These are phyloP conservation scores for Suillus subalutaceus DNA, from an alignment of 768 basidiomycete species.

Conservation along the genomic window DNA sequence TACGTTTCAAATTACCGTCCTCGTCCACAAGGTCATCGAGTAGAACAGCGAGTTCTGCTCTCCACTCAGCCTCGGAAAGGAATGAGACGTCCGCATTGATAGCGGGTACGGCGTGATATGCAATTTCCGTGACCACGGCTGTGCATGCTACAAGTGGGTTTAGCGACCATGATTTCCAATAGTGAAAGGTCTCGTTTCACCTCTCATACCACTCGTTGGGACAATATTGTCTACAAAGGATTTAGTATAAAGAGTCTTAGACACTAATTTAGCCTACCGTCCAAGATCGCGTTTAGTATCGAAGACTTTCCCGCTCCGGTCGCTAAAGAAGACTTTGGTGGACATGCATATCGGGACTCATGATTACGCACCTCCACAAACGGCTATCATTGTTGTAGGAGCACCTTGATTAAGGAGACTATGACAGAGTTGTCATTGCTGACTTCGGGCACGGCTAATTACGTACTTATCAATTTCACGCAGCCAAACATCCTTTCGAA, in stretches of 20 bases:
- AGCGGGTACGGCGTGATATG: slow-evolving; percentile 54
- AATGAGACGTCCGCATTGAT: slow-evolving; percentile 66
- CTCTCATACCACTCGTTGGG: slow-evolving; percentile 68
- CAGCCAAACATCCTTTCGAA: slow-evolving; percentile 62
- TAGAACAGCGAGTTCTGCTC: slow-evolving; percentile 55
- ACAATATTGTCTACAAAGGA: slow-evolving; percentile 54
- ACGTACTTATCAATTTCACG: slow-evolving; percentile 52
- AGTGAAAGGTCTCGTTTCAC: slow-evolving; percentile 30
- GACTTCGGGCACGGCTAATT: neutral
- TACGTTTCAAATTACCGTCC: slow-evolving; percentile 54
- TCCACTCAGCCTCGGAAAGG: slow-evolving; percentile 58
- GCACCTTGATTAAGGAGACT: slow-evolving; percentile 53
- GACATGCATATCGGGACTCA: neutral
- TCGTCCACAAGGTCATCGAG: slow-evolving; percentile 62
- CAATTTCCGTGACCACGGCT: slow-evolving; percentile 64
- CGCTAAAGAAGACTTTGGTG: slow-evolving; percentile 35
- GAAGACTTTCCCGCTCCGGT: slow-evolving; percentile 68
- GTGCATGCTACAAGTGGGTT: slow-evolving; percentile 52
- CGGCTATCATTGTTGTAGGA: slow-evolving; percentile 63
- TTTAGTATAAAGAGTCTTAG: slow-evolving; percentile 5
- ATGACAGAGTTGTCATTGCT: neutral
- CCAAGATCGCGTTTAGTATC: slow-evolving; percentile 61
- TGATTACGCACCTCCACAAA: slow-evolving; percentile 53
- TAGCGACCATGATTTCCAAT: neutral
- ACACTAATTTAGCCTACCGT: slow-evolving; percentile 40